phyloP scores from a whole-genome alignment of 2,329 filamentous ascomycete species.

The Gliomastix tumulicola region DNA sequence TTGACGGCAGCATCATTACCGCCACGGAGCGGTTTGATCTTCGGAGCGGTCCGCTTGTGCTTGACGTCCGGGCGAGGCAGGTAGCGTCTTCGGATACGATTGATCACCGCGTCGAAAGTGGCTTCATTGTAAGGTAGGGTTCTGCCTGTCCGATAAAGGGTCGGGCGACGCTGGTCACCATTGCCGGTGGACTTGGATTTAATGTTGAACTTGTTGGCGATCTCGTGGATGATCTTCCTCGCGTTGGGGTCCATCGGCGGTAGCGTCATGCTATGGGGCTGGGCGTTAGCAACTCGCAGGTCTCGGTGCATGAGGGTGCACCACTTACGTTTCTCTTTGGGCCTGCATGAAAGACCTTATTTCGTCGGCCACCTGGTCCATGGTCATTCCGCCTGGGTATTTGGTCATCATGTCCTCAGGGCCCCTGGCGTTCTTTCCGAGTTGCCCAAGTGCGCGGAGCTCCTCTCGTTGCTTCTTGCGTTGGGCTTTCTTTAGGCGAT shows the following conservation, averaged over 20 bases:
- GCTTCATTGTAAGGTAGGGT: conserved; percentile 56
- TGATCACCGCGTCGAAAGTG: conserved; percentile 40
- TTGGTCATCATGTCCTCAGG: conserved; percentile 58
- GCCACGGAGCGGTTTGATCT: not conserved
- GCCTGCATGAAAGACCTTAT: conserved; percentile 64
- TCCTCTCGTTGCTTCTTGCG: conserved; percentile 66
- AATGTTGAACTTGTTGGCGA: conserved; percentile 68
- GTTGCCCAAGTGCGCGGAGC: conserved; percentile 56
- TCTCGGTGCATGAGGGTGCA: not conserved
- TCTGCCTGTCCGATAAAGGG: conserved; percentile 65
- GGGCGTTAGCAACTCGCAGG: conserved; percentile 1
- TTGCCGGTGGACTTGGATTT: conserved; percentile 79
- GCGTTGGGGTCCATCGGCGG: conserved; percentile 78
- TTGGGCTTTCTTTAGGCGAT: conserved; percentile 63
- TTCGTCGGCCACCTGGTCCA: conserved; percentile 66
- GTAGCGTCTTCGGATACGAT: conserved; percentile 43
- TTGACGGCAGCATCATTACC: conserved; percentile 32
- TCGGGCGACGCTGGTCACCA: conserved; percentile 65
- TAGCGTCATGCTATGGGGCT: conserved; percentile 52
- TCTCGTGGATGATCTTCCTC: conserved; percentile 72
- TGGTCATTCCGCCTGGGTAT: conserved; percentile 64
- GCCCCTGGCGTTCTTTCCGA: conserved; percentile 48
- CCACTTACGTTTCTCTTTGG: conserved; percentile 52
- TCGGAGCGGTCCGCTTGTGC: conserved; percentile 8
- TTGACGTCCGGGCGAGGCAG: conserved; percentile 43